Percentiles rank a stretch among this genome's conserved stretches.
These are phyloP conservation scores for Noccaea caerulescens DNA, from an alignment of 345 rosid species.

Conservation along the genomic window DNA sequence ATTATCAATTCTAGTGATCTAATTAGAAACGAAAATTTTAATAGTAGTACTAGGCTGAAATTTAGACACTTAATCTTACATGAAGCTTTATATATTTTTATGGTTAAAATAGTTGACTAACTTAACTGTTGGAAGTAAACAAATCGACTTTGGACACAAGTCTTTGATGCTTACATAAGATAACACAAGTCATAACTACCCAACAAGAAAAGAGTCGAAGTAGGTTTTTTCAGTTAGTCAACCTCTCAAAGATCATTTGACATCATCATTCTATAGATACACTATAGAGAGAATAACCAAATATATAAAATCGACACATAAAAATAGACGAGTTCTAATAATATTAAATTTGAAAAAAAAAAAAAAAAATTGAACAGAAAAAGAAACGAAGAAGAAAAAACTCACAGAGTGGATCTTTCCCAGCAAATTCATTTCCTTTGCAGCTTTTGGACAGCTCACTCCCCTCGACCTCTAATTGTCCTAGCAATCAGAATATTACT, in stretches of 20 bases:
- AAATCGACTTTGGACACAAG: slow-evolving; percentile 46
- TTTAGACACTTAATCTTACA: neutral
- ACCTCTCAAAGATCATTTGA: slow-evolving; percentile 40
- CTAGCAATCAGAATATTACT: neutral
- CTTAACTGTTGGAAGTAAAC: slow-evolving; percentile 34
- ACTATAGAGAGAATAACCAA: slow-evolving; percentile 18
- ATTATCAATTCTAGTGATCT: neutral
- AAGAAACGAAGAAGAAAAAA: neutral
- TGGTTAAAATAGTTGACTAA: slow-evolving; percentile 42
- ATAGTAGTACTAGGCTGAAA: neutral
- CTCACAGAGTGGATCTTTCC: slow-evolving; percentile 6
- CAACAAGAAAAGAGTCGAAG: slow-evolving; percentile 35
- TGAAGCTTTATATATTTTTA: neutral
- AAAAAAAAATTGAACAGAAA: too few species aligned
- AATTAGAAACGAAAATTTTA: neutral
- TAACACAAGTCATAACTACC: slow-evolving; percentile 44
- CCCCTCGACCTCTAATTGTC: slow-evolving; percentile 1
- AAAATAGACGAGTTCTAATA: neutral
- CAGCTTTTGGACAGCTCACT: slow-evolving; percentile 24
- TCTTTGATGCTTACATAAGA: slow-evolving; percentile 40
- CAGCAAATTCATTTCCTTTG: slow-evolving; percentile 8
- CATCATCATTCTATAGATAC: slow-evolving; percentile 25
- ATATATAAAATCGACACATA: slow-evolving; percentile 2
- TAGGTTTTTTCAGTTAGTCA: slow-evolving; percentile 46
- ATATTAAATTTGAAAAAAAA: neutral